Base-by-base conservation (phyloP, 768 basidiomycete genomes). In the Xerocomellus chrysenteron region DNA sequence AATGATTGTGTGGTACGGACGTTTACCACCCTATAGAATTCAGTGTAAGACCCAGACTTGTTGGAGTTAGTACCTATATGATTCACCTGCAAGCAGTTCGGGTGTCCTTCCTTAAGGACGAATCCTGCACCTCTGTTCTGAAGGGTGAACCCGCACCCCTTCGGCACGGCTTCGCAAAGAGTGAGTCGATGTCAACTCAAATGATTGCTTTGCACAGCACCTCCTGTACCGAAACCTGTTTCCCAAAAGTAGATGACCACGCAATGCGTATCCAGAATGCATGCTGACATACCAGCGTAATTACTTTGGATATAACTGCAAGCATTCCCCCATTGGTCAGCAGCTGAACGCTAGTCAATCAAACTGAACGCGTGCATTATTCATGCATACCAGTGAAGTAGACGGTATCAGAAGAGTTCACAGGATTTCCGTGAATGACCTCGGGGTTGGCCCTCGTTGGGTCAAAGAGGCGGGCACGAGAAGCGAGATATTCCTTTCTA, bases 91-190 rank as follows among this genome's bases (percentile, higher is more conserved):
- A 98, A 75, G 32, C 80, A 82, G 67, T 99, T 98, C 1, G 93
- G 89, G 68, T 98, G 96, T 1, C 83, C 84, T 54, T 91, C 82
- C 50, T 80, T 78, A 24, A 98, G 76, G 8, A 84, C 78, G 70
- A 99, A 99, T 6, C 90, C 88, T 12, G 85, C 78, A 2, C 97
- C 97, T 54, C 97, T 82, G 72, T 97, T 97, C 73, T 99, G 97
- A 14, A 99, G 80, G 0, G 94, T 97, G 71, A 99, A 99, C 0
- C 97, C 97, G 64, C 94, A 97, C 0, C 88, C 94, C 63, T 90
- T 87, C 0, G 97, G 97, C 39, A 99, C 78, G 33, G 96, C 96
- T 84, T 66, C 63, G 19, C 24, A 13, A 44, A 55, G 12, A 12
- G 16, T 68, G 30, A 63, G 49, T 43, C 11, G 4, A 48, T 5